phyloP scores from a whole-genome alignment of 2,329 filamentous ascomycete species.

The Penicillium sp. region DNA sequence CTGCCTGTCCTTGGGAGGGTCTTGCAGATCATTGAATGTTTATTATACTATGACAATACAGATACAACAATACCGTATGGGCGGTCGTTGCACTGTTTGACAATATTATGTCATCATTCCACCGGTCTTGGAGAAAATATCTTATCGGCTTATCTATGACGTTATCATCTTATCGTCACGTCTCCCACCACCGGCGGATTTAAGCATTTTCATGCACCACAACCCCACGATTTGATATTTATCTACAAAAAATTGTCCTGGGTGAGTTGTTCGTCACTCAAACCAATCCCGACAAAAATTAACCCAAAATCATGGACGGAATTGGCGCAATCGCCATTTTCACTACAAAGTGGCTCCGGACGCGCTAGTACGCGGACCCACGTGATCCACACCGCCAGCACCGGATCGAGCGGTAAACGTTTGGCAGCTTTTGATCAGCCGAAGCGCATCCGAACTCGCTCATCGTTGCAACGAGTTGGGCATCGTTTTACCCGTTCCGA shows the following conservation, averaged over 20 bases:
- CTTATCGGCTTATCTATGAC: constrained; percentile 25
- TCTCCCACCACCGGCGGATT: constrained; percentile 16
- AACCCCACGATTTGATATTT: background rate
- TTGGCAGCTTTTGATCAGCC: constrained; percentile 22
- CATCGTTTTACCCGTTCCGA: constrained; percentile 6
- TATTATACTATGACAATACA: background rate
- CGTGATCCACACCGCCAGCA: constrained; percentile 25
- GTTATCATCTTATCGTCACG: constrained; percentile 22
- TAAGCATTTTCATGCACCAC: constrained; percentile 3
- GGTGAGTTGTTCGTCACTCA: background rate
- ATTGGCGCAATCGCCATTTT: constrained; percentile 13
- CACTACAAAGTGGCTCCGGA: constrained; percentile 9
- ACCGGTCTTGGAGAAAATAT: background rate
- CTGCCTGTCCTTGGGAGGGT: background rate
- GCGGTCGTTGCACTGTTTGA: constrained; percentile 16
- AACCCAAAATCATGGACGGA: background rate
- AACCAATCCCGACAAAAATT: background rate
- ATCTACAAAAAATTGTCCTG: background rate
- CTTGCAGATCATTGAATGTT: background rate
- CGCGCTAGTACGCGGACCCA: constrained; percentile 26
- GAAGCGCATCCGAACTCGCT: constrained; percentile 23
- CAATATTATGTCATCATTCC: constrained; percentile 1
- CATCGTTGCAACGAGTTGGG: constrained; percentile 20
- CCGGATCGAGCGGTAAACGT: constrained; percentile 25
- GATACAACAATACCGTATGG: background rate